Percentiles rank a stretch among this genome's conserved stretches.
These are phyloP conservation scores for Verticillium albo-atrum DNA, from an alignment of 2,329 filamentous ascomycete species.

Conservation along the genomic window DNA sequence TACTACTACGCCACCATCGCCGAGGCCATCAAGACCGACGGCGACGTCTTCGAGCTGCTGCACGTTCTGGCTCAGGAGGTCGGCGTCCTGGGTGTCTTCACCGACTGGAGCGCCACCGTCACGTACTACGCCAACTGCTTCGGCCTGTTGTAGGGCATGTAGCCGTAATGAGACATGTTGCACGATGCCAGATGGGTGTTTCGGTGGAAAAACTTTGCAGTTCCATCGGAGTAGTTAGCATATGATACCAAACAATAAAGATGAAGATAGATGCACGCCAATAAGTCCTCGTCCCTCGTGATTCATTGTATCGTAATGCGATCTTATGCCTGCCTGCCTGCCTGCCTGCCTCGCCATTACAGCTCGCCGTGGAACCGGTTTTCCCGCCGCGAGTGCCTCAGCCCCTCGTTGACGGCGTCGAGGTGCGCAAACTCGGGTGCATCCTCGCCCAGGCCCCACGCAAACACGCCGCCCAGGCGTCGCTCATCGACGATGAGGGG, in stretches of 20 bases:
- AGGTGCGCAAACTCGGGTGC: constrained; percentile 38
- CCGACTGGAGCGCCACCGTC: constrained; percentile 65
- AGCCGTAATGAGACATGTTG: background rate
- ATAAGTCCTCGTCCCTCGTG: background rate
- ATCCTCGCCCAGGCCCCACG: constrained; percentile 72
- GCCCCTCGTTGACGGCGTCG: constrained; percentile 21
- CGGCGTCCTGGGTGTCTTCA: constrained; percentile 58
- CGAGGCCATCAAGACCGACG: constrained; percentile 54
- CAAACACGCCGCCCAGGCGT: constrained; percentile 65
- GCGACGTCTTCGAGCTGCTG: constrained; percentile 62
- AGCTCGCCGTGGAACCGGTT: background rate
- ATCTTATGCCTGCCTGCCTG: background rate
- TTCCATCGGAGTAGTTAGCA: background rate
- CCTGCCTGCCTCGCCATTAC: background rate
- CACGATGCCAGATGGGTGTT: too few species aligned
- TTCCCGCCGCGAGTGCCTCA: constrained; percentile 7
- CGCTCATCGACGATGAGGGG: constrained; percentile 50
- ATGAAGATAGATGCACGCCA: background rate
- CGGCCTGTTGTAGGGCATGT: constrained; percentile 21
- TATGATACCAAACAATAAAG: background rate
- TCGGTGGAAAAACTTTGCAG: background rate
- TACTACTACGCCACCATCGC: constrained; percentile 55
- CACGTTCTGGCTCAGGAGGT: constrained; percentile 60
- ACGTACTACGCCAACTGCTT: constrained; percentile 73
- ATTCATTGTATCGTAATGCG: background rate